Evolutionary conservation across 257 asterid species (phyloP), one percentile per base, ranked within the genome.

Genomic region (Solanum chiquidenum): DNA sequence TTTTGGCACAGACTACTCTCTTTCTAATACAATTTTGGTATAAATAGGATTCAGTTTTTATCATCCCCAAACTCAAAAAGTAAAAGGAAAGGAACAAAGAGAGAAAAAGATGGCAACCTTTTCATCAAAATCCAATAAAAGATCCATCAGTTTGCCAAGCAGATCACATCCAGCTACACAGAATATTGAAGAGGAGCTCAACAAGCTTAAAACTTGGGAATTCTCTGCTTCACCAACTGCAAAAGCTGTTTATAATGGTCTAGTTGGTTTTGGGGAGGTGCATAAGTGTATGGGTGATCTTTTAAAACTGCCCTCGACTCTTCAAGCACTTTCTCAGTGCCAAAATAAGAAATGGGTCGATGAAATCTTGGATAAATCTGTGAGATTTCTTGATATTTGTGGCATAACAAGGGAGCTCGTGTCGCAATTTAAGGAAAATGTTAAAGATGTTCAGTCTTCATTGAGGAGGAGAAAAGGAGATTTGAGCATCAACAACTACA

Each of bases 81-180:
- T 29, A 40, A 44, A 16, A 20, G 31, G 14, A 18, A 35, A 35
- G 23, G 14, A 13, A 66, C 44, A 66, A 18, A 79, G 7, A 64
- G 3, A 9, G 7, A 7, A 16, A 25, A 75, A 69, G 35, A 91
- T 91, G 93, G 85, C 91, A 35, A 52, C 13, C 5, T 85, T 68
- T 89, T 86, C 91, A 33, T 49, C 88, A 83, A 91, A 89, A 60
- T 35, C 88, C 10, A 88, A 83, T 27, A 75, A 71, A 79, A 80
- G 90, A 83, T 91, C 92, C 79, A 90, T 88, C 69, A 90, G 92
- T 88, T 87, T 88, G 85, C 91, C 91, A 20, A 60, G 88, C 87
- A 83, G 92, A 83, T 88, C 91, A 72, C 91, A 90, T 83, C 92
- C 93, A 11, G 74, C 90, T 33, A 86, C 88, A 13, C 83, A 88